A percentile compares a stretch with the other conserved stretches of the same genome.
These are phyloP conservation scores for Dioszegia hungarica DNA, from an alignment of 768 basidiomycete genomes.

Conservation along the genomic window DNA sequence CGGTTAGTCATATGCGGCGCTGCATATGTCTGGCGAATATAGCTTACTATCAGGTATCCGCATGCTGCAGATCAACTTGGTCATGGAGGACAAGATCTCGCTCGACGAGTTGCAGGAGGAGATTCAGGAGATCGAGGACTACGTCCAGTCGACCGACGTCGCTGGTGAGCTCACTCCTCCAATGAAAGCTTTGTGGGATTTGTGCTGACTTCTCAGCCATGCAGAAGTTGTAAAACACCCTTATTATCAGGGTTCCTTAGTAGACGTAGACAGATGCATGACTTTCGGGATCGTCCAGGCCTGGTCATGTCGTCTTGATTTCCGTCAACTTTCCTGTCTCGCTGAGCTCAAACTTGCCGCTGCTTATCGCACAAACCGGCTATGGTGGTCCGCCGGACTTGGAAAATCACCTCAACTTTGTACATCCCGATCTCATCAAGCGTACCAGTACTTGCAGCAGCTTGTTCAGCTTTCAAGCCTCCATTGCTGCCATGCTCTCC, in stretches of 20 bases:
- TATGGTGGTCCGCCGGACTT: neutral
- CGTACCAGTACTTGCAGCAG: neutral
- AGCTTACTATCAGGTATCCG: slow-evolving; percentile 59
- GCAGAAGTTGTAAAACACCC: slow-evolving; percentile 38
- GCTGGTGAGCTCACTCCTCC: slow-evolving; percentile 53
- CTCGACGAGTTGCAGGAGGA: slow-evolving; percentile 90
- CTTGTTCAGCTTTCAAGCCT: too few species aligned
- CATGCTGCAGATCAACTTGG: slow-evolving; percentile 73
- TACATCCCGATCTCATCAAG: neutral
- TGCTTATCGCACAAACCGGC: too few species aligned
- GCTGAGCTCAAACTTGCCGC: too few species aligned
- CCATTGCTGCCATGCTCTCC: slow-evolving; percentile 6
- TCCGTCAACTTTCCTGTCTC: too few species aligned
- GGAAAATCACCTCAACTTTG: too few species aligned
- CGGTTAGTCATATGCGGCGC: slow-evolving; percentile 32
- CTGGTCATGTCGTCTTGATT: too few species aligned
- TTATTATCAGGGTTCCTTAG: neutral
- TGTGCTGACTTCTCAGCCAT: slow-evolving; percentile 28
- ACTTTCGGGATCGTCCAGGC: neutral
- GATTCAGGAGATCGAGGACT: slow-evolving; percentile 59
- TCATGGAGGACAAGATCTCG: slow-evolving; percentile 86
- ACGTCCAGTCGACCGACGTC: slow-evolving; percentile 80
- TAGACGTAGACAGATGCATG: slow-evolving; percentile 2
- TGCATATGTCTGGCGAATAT: neutral
- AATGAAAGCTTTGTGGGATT: neutral